Percentiles rank a stretch among this genome's conserved stretches.
These are phyloP conservation scores for Suhomyces maxii DNA, from an alignment of 1,139 yeast genomes.

Conservation along the genomic window DNA sequence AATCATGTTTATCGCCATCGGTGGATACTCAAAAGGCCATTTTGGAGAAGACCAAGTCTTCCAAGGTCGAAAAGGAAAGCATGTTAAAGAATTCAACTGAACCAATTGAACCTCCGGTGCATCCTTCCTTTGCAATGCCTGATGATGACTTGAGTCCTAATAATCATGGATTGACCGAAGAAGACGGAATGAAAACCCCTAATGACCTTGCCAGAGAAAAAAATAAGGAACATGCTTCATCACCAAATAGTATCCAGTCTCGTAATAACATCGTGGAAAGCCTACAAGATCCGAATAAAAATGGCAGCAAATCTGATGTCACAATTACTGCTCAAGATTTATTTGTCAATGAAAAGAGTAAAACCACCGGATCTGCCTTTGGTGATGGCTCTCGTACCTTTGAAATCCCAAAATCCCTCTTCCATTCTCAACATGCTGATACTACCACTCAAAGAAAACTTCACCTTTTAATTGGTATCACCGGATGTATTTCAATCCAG, in stretches of 20 bases:
- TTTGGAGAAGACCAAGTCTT: constrained; percentile 1
- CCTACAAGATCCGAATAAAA: neutral
- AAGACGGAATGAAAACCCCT: neutral
- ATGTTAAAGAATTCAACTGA: neutral
- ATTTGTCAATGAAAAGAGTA: neutral
- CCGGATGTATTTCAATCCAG: constrained; percentile 29
- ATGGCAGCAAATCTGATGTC: neutral
- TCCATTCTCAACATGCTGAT: neutral
- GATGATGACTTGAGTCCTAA: constrained; percentile 26
- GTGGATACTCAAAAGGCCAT: constrained; percentile 2
- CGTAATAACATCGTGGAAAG: neutral
- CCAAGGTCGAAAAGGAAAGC: neutral
- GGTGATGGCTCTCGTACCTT: neutral
- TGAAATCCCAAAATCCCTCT: neutral
- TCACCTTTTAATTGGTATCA: constrained; percentile 30
- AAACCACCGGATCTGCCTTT: neutral
- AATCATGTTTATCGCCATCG: constrained; percentile 24
- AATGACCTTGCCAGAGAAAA: neutral
- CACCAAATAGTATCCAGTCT: neutral
- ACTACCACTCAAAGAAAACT: constrained; percentile 14
- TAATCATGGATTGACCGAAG: constrained; percentile 20
- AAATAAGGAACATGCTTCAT: neutral
- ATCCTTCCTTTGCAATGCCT: constrained; percentile 22
- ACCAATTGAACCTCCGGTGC: constrained; percentile 8
- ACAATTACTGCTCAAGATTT: neutral